phyloP scores from a whole-genome alignment of 768 basidiomycete genomes.

The Cystofilobasidium capitatum region DNA sequence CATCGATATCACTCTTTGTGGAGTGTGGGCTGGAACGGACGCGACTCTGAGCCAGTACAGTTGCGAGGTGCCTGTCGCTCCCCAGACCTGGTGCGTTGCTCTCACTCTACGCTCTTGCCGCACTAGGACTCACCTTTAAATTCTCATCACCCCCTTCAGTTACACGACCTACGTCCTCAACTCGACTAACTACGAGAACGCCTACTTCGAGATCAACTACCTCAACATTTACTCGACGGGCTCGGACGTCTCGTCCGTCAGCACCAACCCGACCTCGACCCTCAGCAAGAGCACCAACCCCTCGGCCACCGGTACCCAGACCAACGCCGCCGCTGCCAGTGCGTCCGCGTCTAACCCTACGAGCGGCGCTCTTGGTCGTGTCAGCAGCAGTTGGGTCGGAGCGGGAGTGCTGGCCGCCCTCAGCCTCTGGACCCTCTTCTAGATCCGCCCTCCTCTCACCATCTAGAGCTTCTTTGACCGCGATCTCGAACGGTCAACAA shows the following conservation, averaged over 20 bases:
- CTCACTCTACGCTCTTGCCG: not conserved
- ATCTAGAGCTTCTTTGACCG: too few relatives aligned
- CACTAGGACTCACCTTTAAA: not conserved
- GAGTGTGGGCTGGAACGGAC: constrained; percentile 10
- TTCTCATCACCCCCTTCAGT: not conserved
- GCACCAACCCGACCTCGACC: not conserved
- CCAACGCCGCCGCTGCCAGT: too few relatives aligned
- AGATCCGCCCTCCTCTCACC: too few relatives aligned
- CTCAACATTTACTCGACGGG: constrained; percentile 10
- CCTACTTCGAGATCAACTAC: constrained; percentile 18
- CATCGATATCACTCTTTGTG: constrained; percentile 11
- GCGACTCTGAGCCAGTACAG: not conserved
- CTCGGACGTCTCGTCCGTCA: not conserved
- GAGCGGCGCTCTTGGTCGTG: too few relatives aligned
- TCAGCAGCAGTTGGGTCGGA: too few relatives aligned
- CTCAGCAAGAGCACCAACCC: not conserved
- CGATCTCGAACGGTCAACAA: too few relatives aligned
- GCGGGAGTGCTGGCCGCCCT: too few relatives aligned
- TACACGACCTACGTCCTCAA: not conserved
- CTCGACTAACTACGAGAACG: not conserved
- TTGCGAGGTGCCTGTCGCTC: not conserved
- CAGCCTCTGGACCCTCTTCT: too few relatives aligned
- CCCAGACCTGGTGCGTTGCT: not conserved
- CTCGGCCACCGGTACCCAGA: too few relatives aligned
- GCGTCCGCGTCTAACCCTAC: too few relatives aligned